Base-by-base conservation (phyloP, 2,329 filamentous ascomycete genomes). In the Trichoderma asperellum region DNA sequence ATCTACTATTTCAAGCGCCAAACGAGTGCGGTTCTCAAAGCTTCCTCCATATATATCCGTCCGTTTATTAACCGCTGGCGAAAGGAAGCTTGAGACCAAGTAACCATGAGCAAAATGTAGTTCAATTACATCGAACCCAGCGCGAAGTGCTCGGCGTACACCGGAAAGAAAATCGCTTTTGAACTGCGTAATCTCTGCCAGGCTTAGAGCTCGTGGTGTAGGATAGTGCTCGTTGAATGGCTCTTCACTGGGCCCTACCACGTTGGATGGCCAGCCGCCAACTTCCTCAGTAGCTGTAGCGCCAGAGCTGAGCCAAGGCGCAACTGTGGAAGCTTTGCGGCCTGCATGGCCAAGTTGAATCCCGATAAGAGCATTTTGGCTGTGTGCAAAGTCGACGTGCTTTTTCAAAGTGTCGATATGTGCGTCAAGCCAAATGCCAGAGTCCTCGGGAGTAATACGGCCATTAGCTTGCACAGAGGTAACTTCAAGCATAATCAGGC, bases 21-120 rank as follows among this genome's bases (percentile, higher is more conserved):
- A 78, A 0, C 92, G 86, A 0, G 83, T 86, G 47, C 92, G 87
- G 79, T 95, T 94, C 80, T 92, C 89, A 72, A 91, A 91, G 57
- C 82, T 86, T 1, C 90, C 90, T 24, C 90, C 90, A 74, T 92
- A 92, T 68, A 84, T 74, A 75, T 92, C 90, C 0, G 84, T 91
- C 14, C 92, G 85, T 61, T 87, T 81, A 79, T 96, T 96, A n/a
- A 84, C 84, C 0, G 86, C 85, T 0, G 92, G 91, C 87, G 89
- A 18, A 92, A 71, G 81, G 94, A 94, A 2, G 82, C 79, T 76
- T 89, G 88, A 0, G 94, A 79, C 0, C 18, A 94, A 84, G 76
- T 94, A 94, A 1, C 92, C 92, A 76, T 95, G 92, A 0, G 91
- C 92, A 72, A 85, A 86, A 80, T 95, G 92, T 60, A 96, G 87